Conservation (phyloP, 2,329 filamentous ascomycete species). For the Botryosphaeria agaves region DNA sequence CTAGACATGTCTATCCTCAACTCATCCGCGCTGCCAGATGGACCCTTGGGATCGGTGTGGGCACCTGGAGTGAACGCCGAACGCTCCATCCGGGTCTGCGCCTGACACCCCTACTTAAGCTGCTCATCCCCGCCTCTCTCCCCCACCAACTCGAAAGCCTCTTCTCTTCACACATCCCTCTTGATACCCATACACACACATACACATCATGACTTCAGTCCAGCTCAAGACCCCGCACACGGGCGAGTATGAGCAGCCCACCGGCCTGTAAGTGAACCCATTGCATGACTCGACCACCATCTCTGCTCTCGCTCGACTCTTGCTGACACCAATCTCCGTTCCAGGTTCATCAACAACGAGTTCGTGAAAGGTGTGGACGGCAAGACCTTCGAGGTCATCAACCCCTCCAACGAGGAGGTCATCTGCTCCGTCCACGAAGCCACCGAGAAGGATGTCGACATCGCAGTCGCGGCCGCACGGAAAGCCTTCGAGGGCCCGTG, state of each 20-base stretch:
- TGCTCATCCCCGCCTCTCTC: neutral
- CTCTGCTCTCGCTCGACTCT: neutral
- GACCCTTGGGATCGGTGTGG: too few relatives aligned
- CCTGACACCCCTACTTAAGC: neutral
- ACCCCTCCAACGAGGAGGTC: constrained; percentile 69
- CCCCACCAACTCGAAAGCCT: neutral
- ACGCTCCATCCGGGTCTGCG: too few relatives aligned
- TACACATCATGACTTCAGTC: constrained; percentile 30
- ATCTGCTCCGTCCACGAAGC: constrained; percentile 73
- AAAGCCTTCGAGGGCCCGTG: constrained; percentile 58
- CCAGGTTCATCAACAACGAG: constrained; percentile 83
- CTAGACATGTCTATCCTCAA: too few relatives aligned
- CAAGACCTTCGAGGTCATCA: constrained; percentile 84
- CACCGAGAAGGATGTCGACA: constrained; percentile 67
- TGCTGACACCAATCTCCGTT: neutral
- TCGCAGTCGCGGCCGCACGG: constrained; percentile 72
- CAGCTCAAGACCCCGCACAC: constrained; percentile 52
- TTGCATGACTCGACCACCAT: constrained; percentile 41
- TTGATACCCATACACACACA: constrained; percentile 4
- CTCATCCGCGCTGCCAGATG: too few relatives aligned
- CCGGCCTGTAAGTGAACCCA: constrained; percentile 29
- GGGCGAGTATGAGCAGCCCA: constrained; percentile 38
- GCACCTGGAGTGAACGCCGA: too few relatives aligned
- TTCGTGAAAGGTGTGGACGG: constrained; percentile 71
- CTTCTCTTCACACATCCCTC: constrained; percentile 2